Evolutionary conservation across 257 asterid species (phyloP), one percentile per base, ranked within the genome.

Genomic region (Solanum piurae): DNA sequence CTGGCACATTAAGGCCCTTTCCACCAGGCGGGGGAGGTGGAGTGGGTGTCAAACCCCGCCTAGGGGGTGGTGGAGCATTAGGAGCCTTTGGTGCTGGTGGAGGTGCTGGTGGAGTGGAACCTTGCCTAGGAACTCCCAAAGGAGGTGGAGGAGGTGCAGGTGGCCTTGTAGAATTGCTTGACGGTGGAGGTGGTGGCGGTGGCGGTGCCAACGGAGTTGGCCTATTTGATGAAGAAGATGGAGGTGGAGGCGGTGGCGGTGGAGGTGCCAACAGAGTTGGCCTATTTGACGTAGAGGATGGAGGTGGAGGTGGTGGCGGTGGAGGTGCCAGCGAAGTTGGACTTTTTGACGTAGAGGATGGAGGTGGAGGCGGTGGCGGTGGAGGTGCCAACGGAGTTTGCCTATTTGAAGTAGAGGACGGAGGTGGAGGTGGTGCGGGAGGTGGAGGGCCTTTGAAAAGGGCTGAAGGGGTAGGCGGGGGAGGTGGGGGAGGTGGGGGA

Each of bases 31-130:
- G 89, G 40, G 92, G 93, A 82, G 93, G 93, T 23, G 95, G 97
- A 90, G 94, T 92, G 87, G 97, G 94, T 62, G 97, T 92, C 10
- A 79, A 91, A 58, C 91, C 94, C 80, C 73, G 83, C 10, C 91
- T 92, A 16, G 91, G 94, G 85, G 92, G 92, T 83, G 96, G 93
- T 77, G 95, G 88, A 76, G 92, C 92, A 88, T 36, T 72, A 55
- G 87, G 87, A 31, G 93, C 92, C 83, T 92, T 92, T 89, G 93
- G 87, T 76, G 90, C 90, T 33, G 88, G 90, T 40, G 90, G 88
- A 76, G 93, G 89, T 52, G 85, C 68, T 14, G 93, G 89, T 29
- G 92, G 92, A 64, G 92, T 89, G 18, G 68, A 44, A 88, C 86
- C 71, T 68, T 92, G 92, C 14, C 86, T 74, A 85, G 91, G 90